A percentile compares a stretch with the other conserved stretches of the same genome.
Evolutionary conservation across 1,284 basidiomycete species (phyloP).

Genomic region (Tylopilus sp.): DNA sequence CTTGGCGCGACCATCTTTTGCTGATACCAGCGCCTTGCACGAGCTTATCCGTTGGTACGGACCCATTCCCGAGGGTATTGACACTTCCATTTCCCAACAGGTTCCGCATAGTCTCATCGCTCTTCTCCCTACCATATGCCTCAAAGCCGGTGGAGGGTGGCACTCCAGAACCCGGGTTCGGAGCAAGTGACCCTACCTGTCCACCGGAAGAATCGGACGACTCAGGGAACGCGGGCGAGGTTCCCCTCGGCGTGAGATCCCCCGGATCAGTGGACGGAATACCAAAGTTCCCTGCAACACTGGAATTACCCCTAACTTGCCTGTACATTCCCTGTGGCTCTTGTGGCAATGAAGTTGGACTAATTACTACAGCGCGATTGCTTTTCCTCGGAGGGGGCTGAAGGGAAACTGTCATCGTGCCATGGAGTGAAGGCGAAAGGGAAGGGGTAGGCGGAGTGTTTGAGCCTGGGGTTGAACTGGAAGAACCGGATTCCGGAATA

Average conservation of each 20-base stretch:
- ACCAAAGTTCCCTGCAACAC: conserved; percentile 33
- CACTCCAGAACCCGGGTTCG: background rate
- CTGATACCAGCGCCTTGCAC: conserved; percentile 31
- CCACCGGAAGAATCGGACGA: conserved; percentile 5
- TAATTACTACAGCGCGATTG: conserved; percentile 32
- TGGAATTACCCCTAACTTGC: conserved; percentile 31
- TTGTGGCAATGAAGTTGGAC: background rate
- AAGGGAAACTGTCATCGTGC: conserved; percentile 41
- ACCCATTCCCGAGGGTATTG: background rate
- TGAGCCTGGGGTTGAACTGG: conserved; percentile 18
- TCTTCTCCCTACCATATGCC: background rate
- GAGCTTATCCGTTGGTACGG: conserved; percentile 15
- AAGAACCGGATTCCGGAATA: conserved; percentile 18
- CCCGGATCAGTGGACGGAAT: conserved; percentile 15
- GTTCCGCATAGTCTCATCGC: background rate
- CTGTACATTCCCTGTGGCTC: conserved; percentile 26
- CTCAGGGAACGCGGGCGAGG: conserved; percentile 10
- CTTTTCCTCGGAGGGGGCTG: conserved; percentile 59
- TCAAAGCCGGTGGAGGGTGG: conserved; percentile 3
- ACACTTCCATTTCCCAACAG: conserved; percentile 2
- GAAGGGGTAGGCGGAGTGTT: conserved; percentile 15
- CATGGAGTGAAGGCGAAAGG: conserved; percentile 4
- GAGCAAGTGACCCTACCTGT: conserved; percentile 6
- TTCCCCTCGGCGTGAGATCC: conserved; percentile 9
- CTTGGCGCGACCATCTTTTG: conserved; percentile 60